Evolutionary conservation across 169 alveolate species (phyloP).

Genomic region (Plasmodium cynomolgi): DNA sequence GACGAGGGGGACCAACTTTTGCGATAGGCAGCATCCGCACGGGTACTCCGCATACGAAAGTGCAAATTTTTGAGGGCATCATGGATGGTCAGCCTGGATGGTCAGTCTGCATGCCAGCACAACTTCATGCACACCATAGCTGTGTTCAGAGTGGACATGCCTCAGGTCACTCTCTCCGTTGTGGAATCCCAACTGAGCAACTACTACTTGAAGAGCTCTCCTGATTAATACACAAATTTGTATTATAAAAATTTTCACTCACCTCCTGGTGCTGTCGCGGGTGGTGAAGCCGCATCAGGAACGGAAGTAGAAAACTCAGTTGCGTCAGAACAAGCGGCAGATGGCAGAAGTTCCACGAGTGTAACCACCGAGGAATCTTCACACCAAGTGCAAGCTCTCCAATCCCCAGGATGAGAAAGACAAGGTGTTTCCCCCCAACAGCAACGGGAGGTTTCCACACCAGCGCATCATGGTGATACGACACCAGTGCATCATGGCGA

Average conservation of each 20-base stretch:
- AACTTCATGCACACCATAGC: slow-evolving; percentile 9
- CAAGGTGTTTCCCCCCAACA: neutral
- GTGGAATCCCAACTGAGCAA: neutral
- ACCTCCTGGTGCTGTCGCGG: neutral
- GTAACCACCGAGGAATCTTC: too few species aligned
- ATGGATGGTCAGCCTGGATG: slow-evolving; percentile 33
- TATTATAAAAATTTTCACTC: neutral
- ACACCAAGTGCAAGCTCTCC: too few species aligned
- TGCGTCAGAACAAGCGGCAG: neutral
- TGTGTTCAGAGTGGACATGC: neutral
- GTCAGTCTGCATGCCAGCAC: neutral
- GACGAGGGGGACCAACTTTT: too few species aligned
- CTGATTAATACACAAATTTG: neutral
- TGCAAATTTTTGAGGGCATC: neutral
- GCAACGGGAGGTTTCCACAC: neutral
- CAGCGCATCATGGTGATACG: too few species aligned
- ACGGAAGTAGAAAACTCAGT: neutral
- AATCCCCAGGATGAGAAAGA: too few species aligned
- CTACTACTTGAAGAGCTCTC: neutral
- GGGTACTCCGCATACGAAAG: slow-evolving; percentile 8
- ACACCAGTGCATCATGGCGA: too few species aligned
- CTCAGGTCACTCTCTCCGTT: neutral
- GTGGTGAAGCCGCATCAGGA: neutral
- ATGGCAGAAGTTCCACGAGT: too few species aligned
- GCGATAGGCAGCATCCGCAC: too few species aligned